A percentile compares a stretch with the other conserved stretches of the same genome.
Conservation (phyloP, 805 yeast species). For the Saccharomycopsis fodiens region DNA sequence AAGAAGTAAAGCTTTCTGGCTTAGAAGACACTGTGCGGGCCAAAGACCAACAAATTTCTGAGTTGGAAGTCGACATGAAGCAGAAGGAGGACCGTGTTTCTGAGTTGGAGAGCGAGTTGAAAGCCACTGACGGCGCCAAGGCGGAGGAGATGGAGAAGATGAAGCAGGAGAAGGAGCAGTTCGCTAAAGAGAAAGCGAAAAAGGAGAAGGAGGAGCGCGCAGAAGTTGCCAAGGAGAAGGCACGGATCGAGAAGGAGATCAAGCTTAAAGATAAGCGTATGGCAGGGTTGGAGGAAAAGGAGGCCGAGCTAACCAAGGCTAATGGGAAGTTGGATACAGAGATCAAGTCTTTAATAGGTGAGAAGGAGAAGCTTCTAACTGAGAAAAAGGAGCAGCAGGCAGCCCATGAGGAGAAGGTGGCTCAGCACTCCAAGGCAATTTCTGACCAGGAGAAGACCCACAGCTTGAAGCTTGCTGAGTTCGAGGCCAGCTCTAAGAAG, state of each 20-base stretch:
- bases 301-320: background rate
- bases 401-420: background rate
- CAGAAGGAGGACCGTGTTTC: background rate
- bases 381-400: background rate
- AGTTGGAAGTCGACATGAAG: constrained; percentile 1
- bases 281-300: background rate
- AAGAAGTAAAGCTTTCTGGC: background rate
- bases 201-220: background rate
- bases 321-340: background rate
- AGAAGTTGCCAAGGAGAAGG: constrained; percentile 3
- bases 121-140: background rate
- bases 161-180: background rate
- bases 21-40: background rate
- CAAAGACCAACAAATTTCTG: background rate
- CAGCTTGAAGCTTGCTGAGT: background rate
- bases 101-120: background rate
- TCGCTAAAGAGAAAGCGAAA: constrained; percentile 2
- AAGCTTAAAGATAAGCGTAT: background rate
- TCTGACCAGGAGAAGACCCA: background rate
- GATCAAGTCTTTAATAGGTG: background rate
- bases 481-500: background rate
- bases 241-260: background rate
- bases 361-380: constrained; percentile 1
- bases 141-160: constrained; percentile 5
- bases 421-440: background rate